Conservation (phyloP, 768 basidiomycete species). For the Boletus edulis region DNA sequence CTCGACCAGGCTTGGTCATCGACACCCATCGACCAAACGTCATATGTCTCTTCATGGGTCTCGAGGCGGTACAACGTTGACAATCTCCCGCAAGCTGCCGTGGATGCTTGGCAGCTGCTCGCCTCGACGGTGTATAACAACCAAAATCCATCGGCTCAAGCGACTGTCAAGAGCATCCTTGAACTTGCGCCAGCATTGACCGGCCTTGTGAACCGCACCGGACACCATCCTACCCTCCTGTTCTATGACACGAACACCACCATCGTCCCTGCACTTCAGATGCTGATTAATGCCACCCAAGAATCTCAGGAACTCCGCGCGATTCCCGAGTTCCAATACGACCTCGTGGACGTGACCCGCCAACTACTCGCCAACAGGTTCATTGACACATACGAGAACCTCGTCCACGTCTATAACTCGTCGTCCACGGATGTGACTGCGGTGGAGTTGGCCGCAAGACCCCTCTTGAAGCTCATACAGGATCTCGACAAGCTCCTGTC, state of each 20-base stretch:
- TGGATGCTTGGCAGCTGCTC: slow-evolving; percentile 37
- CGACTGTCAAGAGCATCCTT: slow-evolving; percentile 37
- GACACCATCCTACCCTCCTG: slow-evolving; percentile 33
- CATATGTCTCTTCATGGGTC: slow-evolving; percentile 35
- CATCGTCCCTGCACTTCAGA: slow-evolving; percentile 75
- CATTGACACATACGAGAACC: slow-evolving; percentile 31
- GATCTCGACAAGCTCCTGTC: slow-evolving; percentile 36
- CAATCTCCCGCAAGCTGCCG: slow-evolving; percentile 22
- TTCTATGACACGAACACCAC: slow-evolving; percentile 46
- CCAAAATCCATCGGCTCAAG: slow-evolving; percentile 30
- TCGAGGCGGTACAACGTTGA: slow-evolving; percentile 34
- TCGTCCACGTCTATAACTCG: slow-evolving; percentile 30
- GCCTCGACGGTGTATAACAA: slow-evolving; percentile 40
- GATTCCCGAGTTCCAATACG: slow-evolving; percentile 36
- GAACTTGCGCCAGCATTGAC: slow-evolving; percentile 35
- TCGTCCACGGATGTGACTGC: slow-evolving; percentile 15
- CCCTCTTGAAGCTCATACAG: slow-evolving; percentile 30
- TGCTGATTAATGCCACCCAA: slow-evolving; percentile 45
- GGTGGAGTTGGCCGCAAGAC: slow-evolving; percentile 22
- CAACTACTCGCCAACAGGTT: slow-evolving; percentile 40
- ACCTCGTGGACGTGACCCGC: slow-evolving; percentile 39
- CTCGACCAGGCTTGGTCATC: slow-evolving; percentile 43
- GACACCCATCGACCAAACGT: slow-evolving; percentile 29
- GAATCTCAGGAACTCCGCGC: slow-evolving; percentile 12
- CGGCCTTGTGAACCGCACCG: slow-evolving; percentile 34